These are phyloP conservation scores for Tulasnella sp. DNA, from an alignment of 768 basidiomycete species.

Conservation along the genomic window DNA sequence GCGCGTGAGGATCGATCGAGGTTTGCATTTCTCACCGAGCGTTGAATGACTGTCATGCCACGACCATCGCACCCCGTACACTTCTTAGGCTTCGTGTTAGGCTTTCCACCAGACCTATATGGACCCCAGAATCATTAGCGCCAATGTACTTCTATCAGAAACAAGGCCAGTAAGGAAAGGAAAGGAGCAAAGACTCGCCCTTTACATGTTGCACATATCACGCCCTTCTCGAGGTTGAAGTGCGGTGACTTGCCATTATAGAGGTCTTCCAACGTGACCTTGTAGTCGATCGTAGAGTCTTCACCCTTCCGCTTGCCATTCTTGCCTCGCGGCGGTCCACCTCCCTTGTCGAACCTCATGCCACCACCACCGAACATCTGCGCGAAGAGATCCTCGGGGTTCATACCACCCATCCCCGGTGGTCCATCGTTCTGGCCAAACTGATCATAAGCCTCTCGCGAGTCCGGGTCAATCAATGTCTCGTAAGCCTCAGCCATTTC, in stretches of 20 bases:
- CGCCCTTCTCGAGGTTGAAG: conserved; percentile 80
- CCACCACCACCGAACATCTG: conserved; percentile 53
- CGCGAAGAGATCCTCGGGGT: conserved; percentile 60
- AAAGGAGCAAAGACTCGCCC: conserved; percentile 41
- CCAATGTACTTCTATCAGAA: neutral
- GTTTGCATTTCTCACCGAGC: conserved; percentile 26
- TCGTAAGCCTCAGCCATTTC: conserved; percentile 89
- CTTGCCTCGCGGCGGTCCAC: conserved; percentile 26
- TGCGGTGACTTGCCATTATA: conserved; percentile 85
- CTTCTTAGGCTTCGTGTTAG: conserved; percentile 71
- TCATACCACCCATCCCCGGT: conserved; percentile 36
- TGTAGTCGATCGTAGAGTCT: conserved; percentile 66
- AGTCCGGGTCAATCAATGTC: conserved; percentile 59
- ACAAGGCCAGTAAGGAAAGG: neutral
- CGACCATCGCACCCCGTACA: conserved; percentile 78
- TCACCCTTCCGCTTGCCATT: conserved; percentile 46
- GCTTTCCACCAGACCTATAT: conserved; percentile 66
- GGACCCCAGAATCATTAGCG: neutral
- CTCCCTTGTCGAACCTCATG: conserved; percentile 45
- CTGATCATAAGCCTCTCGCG: conserved; percentile 60
- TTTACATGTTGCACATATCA: conserved; percentile 66
- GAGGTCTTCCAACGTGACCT: conserved; percentile 83
- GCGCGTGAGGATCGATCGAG: neutral
- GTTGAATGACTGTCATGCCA: conserved; percentile 36
- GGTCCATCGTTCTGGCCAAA: conserved; percentile 48